Evolutionary conservation across 108 stramenopile species (phyloP).

Genomic region (Epipyxis sp.): DNA sequence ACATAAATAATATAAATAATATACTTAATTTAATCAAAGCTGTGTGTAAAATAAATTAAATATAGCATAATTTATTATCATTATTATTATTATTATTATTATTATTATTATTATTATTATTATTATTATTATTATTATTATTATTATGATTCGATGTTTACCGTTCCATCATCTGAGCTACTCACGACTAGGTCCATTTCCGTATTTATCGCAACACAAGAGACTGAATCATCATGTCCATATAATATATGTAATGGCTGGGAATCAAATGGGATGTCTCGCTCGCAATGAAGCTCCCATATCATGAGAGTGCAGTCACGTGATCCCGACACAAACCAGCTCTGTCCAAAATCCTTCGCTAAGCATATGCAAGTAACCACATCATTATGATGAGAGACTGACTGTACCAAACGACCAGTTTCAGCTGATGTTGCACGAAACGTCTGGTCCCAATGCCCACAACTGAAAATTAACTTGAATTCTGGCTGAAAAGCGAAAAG

Average conservation of each 20-base stretch:
- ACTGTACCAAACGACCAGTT: constrained; percentile 10
- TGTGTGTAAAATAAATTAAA: too few relatives aligned
- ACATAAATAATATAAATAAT: not conserved
- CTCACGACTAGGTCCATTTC: constrained; percentile 27
- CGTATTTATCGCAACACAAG: constrained; percentile 1
- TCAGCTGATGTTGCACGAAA: constrained; percentile 7
- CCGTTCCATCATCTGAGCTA: constrained; percentile 31
- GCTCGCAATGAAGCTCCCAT: constrained; percentile 12
- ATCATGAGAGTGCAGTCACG: constrained; percentile 17
- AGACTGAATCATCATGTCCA: constrained; percentile 28
- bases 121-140: too few relatives aligned
- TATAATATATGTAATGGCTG: not conserved
- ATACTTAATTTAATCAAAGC: too few relatives aligned
- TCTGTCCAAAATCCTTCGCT: not conserved
- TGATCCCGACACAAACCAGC: constrained; percentile 22
- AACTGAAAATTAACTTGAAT: constrained; percentile 13
- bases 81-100: too few relatives aligned
- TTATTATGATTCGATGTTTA: constrained; percentile 10
- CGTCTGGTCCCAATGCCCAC: constrained; percentile 28
- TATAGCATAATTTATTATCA: too few relatives aligned
- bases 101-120: too few relatives aligned
- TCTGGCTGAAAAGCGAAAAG: not conserved
- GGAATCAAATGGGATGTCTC: not conserved
- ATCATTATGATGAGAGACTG: constrained; percentile 14
- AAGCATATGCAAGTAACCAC: constrained; percentile 16